A percentile compares a stretch with the other conserved stretches of the same genome.
Evolutionary conservation across 352 stramenopile genomes (phyloP).

Genomic region (Globisporangium lucens): DNA sequence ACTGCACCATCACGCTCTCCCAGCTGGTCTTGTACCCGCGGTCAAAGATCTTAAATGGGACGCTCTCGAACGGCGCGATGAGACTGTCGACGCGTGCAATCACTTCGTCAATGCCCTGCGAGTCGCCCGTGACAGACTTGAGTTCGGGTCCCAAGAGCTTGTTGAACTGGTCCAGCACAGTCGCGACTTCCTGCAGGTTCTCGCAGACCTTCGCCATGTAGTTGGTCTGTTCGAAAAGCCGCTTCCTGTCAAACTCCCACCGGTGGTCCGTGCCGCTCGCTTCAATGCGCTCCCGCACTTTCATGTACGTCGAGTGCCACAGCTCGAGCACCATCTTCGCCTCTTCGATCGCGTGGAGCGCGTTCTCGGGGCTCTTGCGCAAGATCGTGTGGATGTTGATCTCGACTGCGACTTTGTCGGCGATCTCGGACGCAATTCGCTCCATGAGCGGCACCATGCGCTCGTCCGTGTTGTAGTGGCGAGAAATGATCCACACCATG

Average conservation of each 20-base stretch:
- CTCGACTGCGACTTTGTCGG: slow-evolving; percentile 89
- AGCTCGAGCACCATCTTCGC: slow-evolving; percentile 90
- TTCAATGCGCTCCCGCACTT: slow-evolving; percentile 93
- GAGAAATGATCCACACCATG: slow-evolving; percentile 98
- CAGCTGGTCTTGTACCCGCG: slow-evolving; percentile 93
- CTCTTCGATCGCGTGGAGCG: slow-evolving; percentile 84
- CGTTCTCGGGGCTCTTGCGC: slow-evolving; percentile 65
- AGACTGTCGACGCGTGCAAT: slow-evolving; percentile 85
- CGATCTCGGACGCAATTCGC: slow-evolving; percentile 92
- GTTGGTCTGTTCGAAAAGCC: slow-evolving; percentile 95
- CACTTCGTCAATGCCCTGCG: slow-evolving; percentile 92
- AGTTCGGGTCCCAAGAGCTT: slow-evolving; percentile 95
- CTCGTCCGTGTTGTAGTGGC: slow-evolving; percentile 97
- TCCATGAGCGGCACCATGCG: slow-evolving; percentile 96
- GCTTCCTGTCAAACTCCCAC: slow-evolving; percentile 95
- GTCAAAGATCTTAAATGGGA: slow-evolving; percentile 94
- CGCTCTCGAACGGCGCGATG: slow-evolving; percentile 84
- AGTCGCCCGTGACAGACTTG: slow-evolving; percentile 94
- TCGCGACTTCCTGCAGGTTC: slow-evolving; percentile 92
- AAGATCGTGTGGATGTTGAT: slow-evolving; percentile 93
- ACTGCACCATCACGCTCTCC: slow-evolving; percentile 93
- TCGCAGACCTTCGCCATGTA: slow-evolving; percentile 96
- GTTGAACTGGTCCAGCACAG: slow-evolving; percentile 93
- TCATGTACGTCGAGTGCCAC: slow-evolving; percentile 95
- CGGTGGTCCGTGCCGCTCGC: slow-evolving; percentile 92